These are phyloP conservation scores for Fusarium protoensiforme DNA, from an alignment of 2,329 filamentous ascomycete genomes.

Conservation along the genomic window DNA sequence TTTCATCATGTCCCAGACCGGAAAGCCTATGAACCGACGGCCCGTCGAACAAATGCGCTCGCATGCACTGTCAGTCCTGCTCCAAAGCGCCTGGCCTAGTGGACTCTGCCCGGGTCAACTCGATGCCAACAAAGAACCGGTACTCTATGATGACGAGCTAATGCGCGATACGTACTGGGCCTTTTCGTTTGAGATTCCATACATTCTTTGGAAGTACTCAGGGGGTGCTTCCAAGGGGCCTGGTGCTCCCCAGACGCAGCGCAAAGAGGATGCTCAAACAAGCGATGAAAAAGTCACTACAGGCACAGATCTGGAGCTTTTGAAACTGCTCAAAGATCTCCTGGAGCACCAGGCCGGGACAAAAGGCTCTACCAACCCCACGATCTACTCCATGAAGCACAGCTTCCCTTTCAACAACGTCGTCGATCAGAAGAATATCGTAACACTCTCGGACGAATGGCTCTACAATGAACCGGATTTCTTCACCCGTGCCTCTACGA, in stretches of 20 bases:
- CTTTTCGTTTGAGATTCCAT: background rate
- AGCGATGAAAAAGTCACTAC: too few relatives aligned
- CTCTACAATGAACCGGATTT: background rate
- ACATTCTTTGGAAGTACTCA: background rate
- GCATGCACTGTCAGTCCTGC: background rate
- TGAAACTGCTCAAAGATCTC: background rate
- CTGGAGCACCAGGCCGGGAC: background rate
- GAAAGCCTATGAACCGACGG: background rate
- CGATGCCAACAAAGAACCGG: background rate
- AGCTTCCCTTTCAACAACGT: background rate
- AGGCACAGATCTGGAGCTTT: background rate
- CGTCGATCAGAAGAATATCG: background rate
- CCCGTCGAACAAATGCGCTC: background rate
- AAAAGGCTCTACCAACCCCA: too few relatives aligned
- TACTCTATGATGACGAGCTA: rapidly evolving
- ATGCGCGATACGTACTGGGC: background rate
- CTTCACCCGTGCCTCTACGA: background rate
- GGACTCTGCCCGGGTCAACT: background rate
- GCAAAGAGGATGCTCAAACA: too few relatives aligned
- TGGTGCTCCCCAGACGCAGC: background rate
- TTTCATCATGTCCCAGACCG: rapidly evolving
- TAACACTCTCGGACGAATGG: slow-evolving; percentile 3
- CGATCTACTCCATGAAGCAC: background rate
- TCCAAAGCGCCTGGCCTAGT: background rate
- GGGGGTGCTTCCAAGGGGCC: too few relatives aligned